Base-by-base conservation (phyloP, 116 monocot genomes). In the Trichopus zeylanicus region DNA sequence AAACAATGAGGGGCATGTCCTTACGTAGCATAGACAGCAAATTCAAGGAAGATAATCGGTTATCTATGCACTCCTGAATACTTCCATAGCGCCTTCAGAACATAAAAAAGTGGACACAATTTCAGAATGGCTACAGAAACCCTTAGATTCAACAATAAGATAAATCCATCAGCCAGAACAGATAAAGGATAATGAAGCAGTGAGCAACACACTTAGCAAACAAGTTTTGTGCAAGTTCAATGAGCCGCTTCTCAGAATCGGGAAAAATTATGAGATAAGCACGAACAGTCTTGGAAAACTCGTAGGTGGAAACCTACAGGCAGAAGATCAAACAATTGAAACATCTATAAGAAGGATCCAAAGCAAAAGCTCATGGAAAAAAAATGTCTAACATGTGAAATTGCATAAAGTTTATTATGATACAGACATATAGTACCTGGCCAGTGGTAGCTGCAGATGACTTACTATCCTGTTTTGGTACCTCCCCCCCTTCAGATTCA, bases 191-290 rank as follows among this genome's bases (percentile, higher is more conserved):
- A 42, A 25, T 6, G n/a, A 23, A 21, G 7, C 35, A 21, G 24
- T 19, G 24, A 28, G 39, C 27, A n/a, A n/a, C n/a, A 37, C 63
- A 98, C 97, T 77, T 91, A 29, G 73, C 62, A 80, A 98, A 87
- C 63, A 87, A 78, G 38, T 81, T 77, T 28, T 88, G 87, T 64
- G 80, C 58, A 73, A 98, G 73, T 73, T 85, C 77, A 63, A 88
- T 80, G 42, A 98, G 88, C 27, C 72, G 81, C 42, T 22, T 66
- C 67, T 98, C 97, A 46, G 88, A 91, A 81, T 98, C 91, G 42
- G 97, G 97, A 66, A 98, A 98, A 66, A 98, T 98, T 70, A 91
- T 88, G 38, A 81, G 87, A 82, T 91, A 91, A 34, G 91, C 91
- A 72, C 75, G 84, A 38, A 80, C 75, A 9, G 77, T 85, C 64